Base-by-base conservation (phyloP, 1,284 basidiomycete species). In the Meripilus lineatus region DNA sequence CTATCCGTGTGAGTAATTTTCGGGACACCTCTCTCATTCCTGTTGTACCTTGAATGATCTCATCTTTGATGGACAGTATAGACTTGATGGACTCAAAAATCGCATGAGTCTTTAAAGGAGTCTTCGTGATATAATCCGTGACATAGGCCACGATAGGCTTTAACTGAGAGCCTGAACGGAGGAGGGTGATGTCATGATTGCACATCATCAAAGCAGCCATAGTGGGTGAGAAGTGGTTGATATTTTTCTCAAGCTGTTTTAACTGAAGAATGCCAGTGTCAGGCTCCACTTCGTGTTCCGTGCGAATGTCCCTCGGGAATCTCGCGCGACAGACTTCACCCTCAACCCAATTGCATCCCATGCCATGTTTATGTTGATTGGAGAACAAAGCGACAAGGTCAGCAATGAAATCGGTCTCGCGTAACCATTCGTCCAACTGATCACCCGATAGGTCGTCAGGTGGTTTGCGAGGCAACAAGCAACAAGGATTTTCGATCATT, bases 101-200 rank as follows among this genome's bases (percentile, higher is more conserved):
- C 1, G 48, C 48, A 49, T 64, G 55, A 2, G 65, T 37, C 66
- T 68, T n/a, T 69, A 42, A 1, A 45, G 24, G 4, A 50, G 34
- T 42, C 70, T 71, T 0, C 65, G 58, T 70, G 70, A 6, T 53
- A 49, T 5, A n/a, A n/a, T n/a, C n/a, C n/a, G n/a, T n/a, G n/a
- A n/a, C n/a, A n/a, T n/a, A n/a, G n/a, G n/a, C n/a, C 69, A 46
- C 2, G n/a, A n/a, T 58, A 20, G 64, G 57, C 45, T 66, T 68
- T n/a, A 69, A 55, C 4, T 62, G 58, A 14, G 63, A 67, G 2
- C 66, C 64, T 23, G 65, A 67, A 5, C 56, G 32, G 7, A 68
- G 39, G 47, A 56, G 57, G 2, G 63, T 66, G 2, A 65, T 58
- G 58, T 69, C 63, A 7, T 62, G 59, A 46, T 69, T 69, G 40